Percentiles rank a stretch among this genome's conserved stretches.
Conservation (phyloP, 202 grass and related monocot genomes). For the Bolboschoenoplectus hybrid region DNA sequence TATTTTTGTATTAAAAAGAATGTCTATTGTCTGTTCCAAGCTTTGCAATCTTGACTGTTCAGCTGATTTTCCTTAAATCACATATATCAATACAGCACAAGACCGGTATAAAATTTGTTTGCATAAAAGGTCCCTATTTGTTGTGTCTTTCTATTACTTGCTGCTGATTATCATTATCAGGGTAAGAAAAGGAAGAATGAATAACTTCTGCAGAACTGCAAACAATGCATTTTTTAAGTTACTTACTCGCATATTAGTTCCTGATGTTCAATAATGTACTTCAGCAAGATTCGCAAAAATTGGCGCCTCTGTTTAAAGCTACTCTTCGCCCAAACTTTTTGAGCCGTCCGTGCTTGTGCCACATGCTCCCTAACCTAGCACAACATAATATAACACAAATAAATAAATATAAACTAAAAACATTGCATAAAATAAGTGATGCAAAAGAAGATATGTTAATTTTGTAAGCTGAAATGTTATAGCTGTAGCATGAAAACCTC, state of each 20-base stretch:
- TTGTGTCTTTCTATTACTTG: not conserved
- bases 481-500: constrained; percentile 52
- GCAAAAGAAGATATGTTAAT: not conserved
- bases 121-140: not conserved
- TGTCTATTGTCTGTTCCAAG: constrained; percentile 18
- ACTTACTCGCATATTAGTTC: constrained; percentile 98
- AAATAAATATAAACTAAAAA: not conserved
- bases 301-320: constrained; percentile 92
- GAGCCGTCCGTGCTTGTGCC: constrained; percentile 85
- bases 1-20: constrained; percentile 2
- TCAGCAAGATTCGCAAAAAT: constrained; percentile 89
- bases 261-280: constrained; percentile 99
- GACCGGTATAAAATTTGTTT: not conserved
- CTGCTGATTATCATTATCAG: not conserved
- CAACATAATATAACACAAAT: not conserved
- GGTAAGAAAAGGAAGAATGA: not conserved
- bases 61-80: constrained; percentile 13
- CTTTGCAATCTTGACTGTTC: not conserved
- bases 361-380: constrained; percentile 87
- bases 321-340: constrained; percentile 93
- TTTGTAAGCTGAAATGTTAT: not conserved
- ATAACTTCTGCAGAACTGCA: not conserved
- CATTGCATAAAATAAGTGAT: not conserved
- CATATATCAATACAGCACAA: not conserved
- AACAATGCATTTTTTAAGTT: constrained; percentile 32